Conservation (phyloP, 2,329 filamentous ascomycete genomes). For the Xylariomycetidae sp. region DNA sequence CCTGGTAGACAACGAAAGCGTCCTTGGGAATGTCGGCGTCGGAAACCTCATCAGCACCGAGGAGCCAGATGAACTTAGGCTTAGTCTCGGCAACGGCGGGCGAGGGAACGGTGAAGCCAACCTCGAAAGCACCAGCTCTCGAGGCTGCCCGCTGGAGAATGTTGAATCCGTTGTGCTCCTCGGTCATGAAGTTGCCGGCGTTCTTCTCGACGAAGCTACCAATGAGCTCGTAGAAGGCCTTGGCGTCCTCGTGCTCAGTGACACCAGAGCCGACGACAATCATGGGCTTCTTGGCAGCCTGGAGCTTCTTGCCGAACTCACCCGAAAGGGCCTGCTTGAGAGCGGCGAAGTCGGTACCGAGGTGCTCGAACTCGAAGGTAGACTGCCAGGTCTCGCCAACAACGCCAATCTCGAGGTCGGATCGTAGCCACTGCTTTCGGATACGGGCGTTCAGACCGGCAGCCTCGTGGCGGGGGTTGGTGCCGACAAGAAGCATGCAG, state of each 20-base stretch:
- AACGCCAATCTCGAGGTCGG: constrained; percentile 86
- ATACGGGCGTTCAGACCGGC: constrained; percentile 94
- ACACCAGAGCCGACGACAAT: constrained; percentile 92
- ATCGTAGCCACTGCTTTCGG: constrained; percentile 94
- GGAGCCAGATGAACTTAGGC: constrained; percentile 93
- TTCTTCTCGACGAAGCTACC: constrained; percentile 92
- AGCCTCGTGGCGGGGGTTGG: constrained; percentile 92
- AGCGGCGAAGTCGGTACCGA: constrained; percentile 71
- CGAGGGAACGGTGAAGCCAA: constrained; percentile 88
- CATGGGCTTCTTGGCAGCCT: constrained; percentile 85
- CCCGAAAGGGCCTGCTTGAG: constrained; percentile 83
- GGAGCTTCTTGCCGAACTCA: constrained; percentile 87
- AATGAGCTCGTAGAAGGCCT: constrained; percentile 87
- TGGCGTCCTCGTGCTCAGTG: constrained; percentile 84
- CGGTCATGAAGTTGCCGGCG: constrained; percentile 76
- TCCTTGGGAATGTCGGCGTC: constrained; percentile 87
- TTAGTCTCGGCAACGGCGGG: constrained; percentile 73
- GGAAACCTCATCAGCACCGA: constrained; percentile 87
- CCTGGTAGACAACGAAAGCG: constrained; percentile 95
- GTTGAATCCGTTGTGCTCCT: constrained; percentile 97
- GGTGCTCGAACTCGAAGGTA: constrained; percentile 91
- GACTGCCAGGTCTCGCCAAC: constrained; percentile 89
- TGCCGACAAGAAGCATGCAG: constrained; percentile 84
- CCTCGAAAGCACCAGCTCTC: constrained; percentile 86
- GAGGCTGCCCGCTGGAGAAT: constrained; percentile 91